Percentiles rank a stretch among this genome's conserved stretches.
Conservation (phyloP, 495 filamentous ascomycete genomes). For the Neurospora sp. region DNA sequence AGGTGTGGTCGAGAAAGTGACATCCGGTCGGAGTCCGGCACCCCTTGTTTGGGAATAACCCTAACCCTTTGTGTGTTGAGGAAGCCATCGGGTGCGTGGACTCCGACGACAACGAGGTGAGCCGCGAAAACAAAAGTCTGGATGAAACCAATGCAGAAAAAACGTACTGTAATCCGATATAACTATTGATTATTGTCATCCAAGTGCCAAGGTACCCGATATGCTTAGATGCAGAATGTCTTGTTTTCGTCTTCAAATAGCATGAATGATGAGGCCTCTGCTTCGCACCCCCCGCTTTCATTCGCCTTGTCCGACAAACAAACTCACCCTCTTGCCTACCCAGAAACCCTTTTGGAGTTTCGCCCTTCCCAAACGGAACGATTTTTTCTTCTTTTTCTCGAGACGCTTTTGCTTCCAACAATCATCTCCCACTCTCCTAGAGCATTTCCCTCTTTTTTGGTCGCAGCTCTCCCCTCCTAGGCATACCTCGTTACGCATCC, state of each 20-base stretch:
- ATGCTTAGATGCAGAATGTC: background rate
- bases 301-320: background rate
- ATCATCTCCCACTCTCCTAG: background rate
- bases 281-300: background rate
- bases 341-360: background rate
- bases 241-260: background rate
- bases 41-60: background rate
- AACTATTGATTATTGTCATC: background rate
- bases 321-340: background rate
- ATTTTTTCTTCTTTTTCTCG: background rate
- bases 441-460: background rate
- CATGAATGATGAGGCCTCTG: background rate
- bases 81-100: background rate
- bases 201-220: background rate
- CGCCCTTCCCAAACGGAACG: background rate
- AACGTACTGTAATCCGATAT: too few species aligned
- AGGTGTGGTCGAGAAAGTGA: background rate
- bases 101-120: background rate
- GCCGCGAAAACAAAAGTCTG: background rate
- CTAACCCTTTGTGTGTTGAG: background rate
- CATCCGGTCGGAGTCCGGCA: too few species aligned
- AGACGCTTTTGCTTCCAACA: background rate
- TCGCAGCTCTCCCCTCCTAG: background rate
- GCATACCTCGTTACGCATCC: background rate
- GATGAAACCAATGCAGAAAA: too few species aligned